phyloP scores from a whole-genome alignment of 257 asterid genomes.

The Plantago elongata region DNA sequence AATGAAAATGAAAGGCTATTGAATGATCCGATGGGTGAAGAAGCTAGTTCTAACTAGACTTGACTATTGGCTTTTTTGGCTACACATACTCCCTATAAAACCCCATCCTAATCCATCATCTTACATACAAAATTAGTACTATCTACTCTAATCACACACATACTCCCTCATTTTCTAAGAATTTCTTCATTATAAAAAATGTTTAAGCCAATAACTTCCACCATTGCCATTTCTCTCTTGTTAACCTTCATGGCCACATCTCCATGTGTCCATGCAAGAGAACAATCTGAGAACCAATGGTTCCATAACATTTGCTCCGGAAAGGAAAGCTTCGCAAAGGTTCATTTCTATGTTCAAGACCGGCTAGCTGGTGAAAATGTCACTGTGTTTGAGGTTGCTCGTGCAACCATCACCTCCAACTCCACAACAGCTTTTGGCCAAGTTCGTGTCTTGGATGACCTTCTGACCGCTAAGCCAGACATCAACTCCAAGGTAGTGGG shows the following conservation, averaged over 20 bases:
- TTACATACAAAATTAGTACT: background rate
- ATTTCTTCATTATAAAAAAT: background rate
- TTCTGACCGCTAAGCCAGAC: conserved; percentile 31
- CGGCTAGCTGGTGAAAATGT: conserved; percentile 18
- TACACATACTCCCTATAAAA: no score
- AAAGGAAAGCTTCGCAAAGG: conserved; percentile 12
- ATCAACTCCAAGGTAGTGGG: conserved; percentile 28
- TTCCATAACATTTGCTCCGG: conserved; percentile 14
- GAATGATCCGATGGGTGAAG: no score
- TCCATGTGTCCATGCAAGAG: background rate
- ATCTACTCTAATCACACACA: background rate
- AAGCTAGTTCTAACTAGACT: no score
- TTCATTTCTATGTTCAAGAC: conserved; percentile 36
- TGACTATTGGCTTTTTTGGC: no score
- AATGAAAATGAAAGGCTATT: no score
- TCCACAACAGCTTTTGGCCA: conserved; percentile 30
- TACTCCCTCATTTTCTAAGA: background rate
- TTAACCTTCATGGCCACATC: background rate
- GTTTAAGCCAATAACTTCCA: conserved; percentile 12
- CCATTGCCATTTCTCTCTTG: background rate
- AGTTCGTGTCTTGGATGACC: conserved; percentile 29
- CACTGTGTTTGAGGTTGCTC: conserved; percentile 31
- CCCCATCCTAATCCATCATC: background rate
- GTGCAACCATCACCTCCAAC: conserved; percentile 26
- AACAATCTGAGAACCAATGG: conserved; percentile 4